Conservation (phyloP, 2,329 filamentous ascomycete species). For the Fusarium armeniacum region DNA sequence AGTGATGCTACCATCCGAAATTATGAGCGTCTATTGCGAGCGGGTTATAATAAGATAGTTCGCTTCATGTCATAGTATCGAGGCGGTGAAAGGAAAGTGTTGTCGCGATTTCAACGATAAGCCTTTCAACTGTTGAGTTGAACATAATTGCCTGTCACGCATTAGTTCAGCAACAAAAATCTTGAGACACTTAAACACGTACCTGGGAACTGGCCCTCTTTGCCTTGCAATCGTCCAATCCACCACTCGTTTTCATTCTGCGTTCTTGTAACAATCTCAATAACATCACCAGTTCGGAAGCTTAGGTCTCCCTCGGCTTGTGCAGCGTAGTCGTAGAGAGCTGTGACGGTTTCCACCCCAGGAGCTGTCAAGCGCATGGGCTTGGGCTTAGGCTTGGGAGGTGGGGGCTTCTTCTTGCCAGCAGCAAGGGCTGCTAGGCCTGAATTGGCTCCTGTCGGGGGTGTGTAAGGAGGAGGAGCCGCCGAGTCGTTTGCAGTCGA, state of each 20-base stretch:
- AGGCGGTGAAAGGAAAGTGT: slow-evolving; percentile 24
- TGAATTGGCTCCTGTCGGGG: slow-evolving; percentile 56
- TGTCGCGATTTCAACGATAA: slow-evolving; percentile 12
- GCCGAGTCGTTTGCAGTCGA: slow-evolving; percentile 63
- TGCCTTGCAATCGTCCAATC: slow-evolving; percentile 83
- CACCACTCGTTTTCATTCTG: slow-evolving; percentile 98
- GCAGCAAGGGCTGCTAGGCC: slow-evolving; percentile 64
- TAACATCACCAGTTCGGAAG: slow-evolving; percentile 88
- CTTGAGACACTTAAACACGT: slow-evolving; percentile 53
- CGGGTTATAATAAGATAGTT: slow-evolving; percentile 25
- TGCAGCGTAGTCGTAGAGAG: slow-evolving; percentile 95
- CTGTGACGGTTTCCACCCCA: slow-evolving; percentile 83
- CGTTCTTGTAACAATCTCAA: slow-evolving; percentile 88
- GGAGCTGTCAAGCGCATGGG: slow-evolving; percentile 78
- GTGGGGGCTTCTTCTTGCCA: slow-evolving; percentile 76
- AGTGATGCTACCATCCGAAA: slow-evolving; percentile 14
- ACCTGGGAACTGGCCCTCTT: slow-evolving; percentile 96
- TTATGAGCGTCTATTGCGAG: slow-evolving; percentile 35
- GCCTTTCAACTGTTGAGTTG: slow-evolving; percentile 53
- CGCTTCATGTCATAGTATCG: slow-evolving; percentile 30
- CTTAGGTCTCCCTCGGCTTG: slow-evolving; percentile 95
- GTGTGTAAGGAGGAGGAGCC: slow-evolving; percentile 80
- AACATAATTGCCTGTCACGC: slow-evolving; percentile 64
- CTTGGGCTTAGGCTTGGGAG: slow-evolving; percentile 78
- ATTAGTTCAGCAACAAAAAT: slow-evolving; percentile 45